A percentile compares a stretch with the other conserved stretches of the same genome.
phyloP scores from a whole-genome alignment of 2,329 filamentous ascomycete genomes.

The Fusarium lyarnte region DNA sequence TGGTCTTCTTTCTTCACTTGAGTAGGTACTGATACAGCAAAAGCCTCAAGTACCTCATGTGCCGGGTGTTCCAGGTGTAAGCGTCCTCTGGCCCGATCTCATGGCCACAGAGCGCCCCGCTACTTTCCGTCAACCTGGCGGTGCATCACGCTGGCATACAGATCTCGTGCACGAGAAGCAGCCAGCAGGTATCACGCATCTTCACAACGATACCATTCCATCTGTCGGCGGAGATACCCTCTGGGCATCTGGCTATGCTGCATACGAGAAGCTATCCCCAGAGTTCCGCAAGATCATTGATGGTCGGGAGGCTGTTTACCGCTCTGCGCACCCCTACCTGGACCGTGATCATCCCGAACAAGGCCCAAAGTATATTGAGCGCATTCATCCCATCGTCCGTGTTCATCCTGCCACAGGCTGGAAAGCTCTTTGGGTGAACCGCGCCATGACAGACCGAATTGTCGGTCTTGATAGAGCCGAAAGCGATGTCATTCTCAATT shows the following conservation, averaged over 20 bases:
- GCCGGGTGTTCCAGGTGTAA: constrained; percentile 71
- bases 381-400: constrained; percentile 73
- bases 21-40: not conserved
- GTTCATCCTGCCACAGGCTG: constrained; percentile 78
- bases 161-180: constrained; percentile 77
- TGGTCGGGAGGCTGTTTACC: constrained; percentile 71
- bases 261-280: constrained; percentile 78
- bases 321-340: constrained; percentile 72
- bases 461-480: constrained; percentile 75
- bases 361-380: constrained; percentile 73
- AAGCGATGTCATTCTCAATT: constrained; percentile 73
- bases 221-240: constrained; percentile 75
- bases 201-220: constrained; percentile 75
- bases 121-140: constrained; percentile 73
- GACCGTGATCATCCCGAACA: constrained; percentile 68
- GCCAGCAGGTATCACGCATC: constrained; percentile 74
- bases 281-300: constrained; percentile 77
- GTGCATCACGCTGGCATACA: constrained; percentile 74
- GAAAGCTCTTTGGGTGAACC: constrained; percentile 79
- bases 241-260: constrained; percentile 76
- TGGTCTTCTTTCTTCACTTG: too few relatives aligned
- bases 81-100: constrained; percentile 76
- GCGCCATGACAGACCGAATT: constrained; percentile 73
- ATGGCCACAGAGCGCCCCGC: constrained; percentile 68
- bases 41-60: constrained; percentile 77